Base-by-base conservation (phyloP, 192 early-diverging fungal species). In the Podila clonocystis region DNA sequence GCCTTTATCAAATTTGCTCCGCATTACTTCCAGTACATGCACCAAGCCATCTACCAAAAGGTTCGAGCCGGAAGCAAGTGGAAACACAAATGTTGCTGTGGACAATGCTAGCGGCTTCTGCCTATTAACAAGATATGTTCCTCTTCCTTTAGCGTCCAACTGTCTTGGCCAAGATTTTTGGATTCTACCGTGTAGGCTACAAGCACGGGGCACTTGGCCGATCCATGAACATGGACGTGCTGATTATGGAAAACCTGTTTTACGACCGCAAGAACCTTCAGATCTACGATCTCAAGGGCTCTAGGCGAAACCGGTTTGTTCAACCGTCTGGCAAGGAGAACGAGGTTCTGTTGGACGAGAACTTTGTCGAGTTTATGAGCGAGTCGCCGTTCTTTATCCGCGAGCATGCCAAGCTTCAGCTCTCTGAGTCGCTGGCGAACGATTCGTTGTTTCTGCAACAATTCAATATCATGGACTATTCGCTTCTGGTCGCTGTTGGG, bases 381-480 rank as follows among this genome's bases (percentile, higher is more conserved):
- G 91, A 97, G 70, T 91, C 92, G 7, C 97, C 98, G 8, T 84
- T 99, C 31, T 98, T 93, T 73, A 94, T 98, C 26, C 90, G 97
- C 22, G 94, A 95, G 63, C 93, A 97, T 73, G 91, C 96, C 11
- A 98, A 98, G 73, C 85, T 91, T 31, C 87, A 97, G 50, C 82
- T 99, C 20, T 87, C 89, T 38, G 91, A 91, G 13, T 96, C 97
- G 9, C 86, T 99, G 2, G 93, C 89, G 73, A 98, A 99, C 68
- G 98, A 99, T 80, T 97, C 97, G 11, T 84, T 96, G 29, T 99
- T 99, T 73, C 82, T 99, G 64, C 92, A 93, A n/a, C 91, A 91
- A 72, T 89, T 94, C 73, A 96, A 97, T 72, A 95, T 99, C 12
- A 98, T 99, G 97, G 98, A 99, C 83, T 99, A 99, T 73, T 97